These are phyloP conservation scores for Waitea zeae DNA, from an alignment of 1,284 basidiomycete genomes.

Conservation along the genomic window DNA sequence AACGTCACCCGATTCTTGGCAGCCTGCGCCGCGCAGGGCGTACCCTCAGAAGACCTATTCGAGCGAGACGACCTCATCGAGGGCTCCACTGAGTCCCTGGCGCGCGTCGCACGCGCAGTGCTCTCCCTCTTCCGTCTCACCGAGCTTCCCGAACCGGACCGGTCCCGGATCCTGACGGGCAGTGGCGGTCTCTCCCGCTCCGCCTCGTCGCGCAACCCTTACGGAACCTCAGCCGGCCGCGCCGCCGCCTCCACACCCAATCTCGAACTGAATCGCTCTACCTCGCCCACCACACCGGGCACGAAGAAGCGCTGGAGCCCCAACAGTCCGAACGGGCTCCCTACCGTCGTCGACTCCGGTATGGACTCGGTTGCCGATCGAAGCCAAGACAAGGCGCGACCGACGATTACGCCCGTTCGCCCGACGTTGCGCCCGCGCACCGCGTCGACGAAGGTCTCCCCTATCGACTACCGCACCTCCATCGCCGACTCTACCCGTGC, in stretches of 20 bases:
- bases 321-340: slow-evolving; percentile 27
- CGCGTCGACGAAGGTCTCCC: slow-evolving; percentile 11
- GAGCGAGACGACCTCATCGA: slow-evolving; percentile 50
- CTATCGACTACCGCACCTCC: slow-evolving; percentile 16
- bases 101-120: slow-evolving; percentile 50
- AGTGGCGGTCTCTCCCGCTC: slow-evolving; percentile 9
- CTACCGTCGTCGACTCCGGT: slow-evolving; percentile 34
- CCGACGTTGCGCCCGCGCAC: slow-evolving; percentile 30
- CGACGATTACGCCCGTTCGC: slow-evolving; percentile 23
- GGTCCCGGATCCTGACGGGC: slow-evolving; percentile 25
- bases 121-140: slow-evolving; percentile 45
- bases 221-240: slow-evolving; percentile 17
- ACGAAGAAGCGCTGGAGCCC: slow-evolving; percentile 36
- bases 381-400: no score
- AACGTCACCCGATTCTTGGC: slow-evolving; percentile 64
- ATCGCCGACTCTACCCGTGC: slow-evolving; percentile 21
- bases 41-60: slow-evolving; percentile 47
- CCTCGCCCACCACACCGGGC: slow-evolving; percentile 12
- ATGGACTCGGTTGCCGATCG: not conserved
- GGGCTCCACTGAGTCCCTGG: slow-evolving; percentile 36
- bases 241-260: slow-evolving; percentile 49
- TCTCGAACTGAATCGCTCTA: slow-evolving; percentile 16
- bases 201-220: slow-evolving; percentile 11
- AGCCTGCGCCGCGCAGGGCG: slow-evolving; percentile 44
- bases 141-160: slow-evolving; percentile 27